Evolutionary conservation across 345 rosid species (phyloP), one percentile per base, ranked within the genome.

Genomic region (Moricandia moricandioides): DNA sequence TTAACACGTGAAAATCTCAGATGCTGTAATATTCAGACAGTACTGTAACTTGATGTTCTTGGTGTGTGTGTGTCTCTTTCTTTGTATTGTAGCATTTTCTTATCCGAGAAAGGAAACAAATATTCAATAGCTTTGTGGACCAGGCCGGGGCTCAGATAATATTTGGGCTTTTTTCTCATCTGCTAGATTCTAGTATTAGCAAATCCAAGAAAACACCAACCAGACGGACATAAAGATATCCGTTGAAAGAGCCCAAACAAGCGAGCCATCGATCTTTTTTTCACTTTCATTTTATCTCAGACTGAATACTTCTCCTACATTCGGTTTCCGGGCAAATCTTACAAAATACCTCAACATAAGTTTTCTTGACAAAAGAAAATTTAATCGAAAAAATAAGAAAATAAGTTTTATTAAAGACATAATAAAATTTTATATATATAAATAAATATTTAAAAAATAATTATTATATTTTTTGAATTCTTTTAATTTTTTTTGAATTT

Each of bases 21-120:
- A 76, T 69, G 64, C 58, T 76, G 79, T 62, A 62, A 62, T 62
- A 69, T 69, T 69, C 65, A 70, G 74, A 69, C 74, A 76, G 49
- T 55, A 55, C 56, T 33, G 79, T 69, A 69, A 76, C 59, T 76
- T 52, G 58, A 24, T 56, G 18, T 63, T 76, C 52, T 76, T 70
- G 64, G 67, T 49, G 60, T 31, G 61, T 31, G 61, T 56, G 61
- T 12, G 16, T 37, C 47, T 12, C n/a, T 40, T 40, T 49, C 4
- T 7, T 49, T 49, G 24, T 49, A 16, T 49, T 49, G 21, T 7
- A 24, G 55, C 55, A 14, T 49, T 49, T 49, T 6, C 10, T 49
- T 49, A 10, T 16, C 55, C 55, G 55, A 7, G 55, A 24, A 54
- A 26, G 7, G 29, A 6, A 43, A 43, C 5, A 3, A 55, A 55